A percentile compares a stretch with the other conserved stretches of the same genome.
These are phyloP conservation scores for Ambrosiella beaveri DNA, from an alignment of 2,329 filamentous ascomycete genomes.

Conservation along the genomic window DNA sequence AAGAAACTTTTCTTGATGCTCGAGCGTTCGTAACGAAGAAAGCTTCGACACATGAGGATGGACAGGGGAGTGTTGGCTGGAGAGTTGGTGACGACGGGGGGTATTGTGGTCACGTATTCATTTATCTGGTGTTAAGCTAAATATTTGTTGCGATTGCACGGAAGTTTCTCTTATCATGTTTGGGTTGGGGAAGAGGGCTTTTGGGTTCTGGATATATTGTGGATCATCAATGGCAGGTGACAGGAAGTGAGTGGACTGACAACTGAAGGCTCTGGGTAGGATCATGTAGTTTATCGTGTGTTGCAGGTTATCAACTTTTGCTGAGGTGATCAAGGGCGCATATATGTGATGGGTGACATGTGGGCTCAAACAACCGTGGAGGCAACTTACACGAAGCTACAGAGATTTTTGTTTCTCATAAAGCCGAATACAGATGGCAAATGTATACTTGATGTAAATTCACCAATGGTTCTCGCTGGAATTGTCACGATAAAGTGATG, in stretches of 20 bases:
- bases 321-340: neutral
- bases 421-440: too few species aligned
- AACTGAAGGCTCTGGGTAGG: neutral
- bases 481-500: too few species aligned
- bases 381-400: too few species aligned
- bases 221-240: too few species aligned
- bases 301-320: neutral
- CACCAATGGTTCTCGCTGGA: too few species aligned
- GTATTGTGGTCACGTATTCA: neutral
- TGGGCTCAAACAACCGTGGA: too few species aligned
- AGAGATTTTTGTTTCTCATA: too few species aligned
- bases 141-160: too few species aligned
- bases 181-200: neutral
- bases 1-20: neutral
- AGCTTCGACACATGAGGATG: neutral
- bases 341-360: neutral
- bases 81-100: neutral
- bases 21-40: neutral
- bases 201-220: neutral
- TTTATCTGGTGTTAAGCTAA: neutral
- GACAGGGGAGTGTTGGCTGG: neutral
- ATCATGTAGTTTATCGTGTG: neutral
- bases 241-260: neutral
- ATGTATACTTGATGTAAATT: too few species aligned
- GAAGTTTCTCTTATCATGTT: neutral